phyloP scores from a whole-genome alignment of 2,329 filamentous ascomycete genomes.

The Fusarium nygamai region DNA sequence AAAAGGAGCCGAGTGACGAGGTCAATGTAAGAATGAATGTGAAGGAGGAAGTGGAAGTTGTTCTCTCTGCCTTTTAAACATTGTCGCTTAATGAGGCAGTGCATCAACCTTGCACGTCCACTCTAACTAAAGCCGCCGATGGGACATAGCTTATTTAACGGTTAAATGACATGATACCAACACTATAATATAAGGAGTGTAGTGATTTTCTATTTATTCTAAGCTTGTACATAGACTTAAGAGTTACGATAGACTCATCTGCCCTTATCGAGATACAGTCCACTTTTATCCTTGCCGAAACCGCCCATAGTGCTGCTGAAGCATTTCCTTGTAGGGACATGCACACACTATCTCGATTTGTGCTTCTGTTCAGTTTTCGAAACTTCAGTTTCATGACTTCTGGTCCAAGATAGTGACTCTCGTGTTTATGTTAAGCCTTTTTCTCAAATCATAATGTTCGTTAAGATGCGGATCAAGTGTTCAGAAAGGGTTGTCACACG shows the following conservation, averaged over 20 bases:
- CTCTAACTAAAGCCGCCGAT: background rate
- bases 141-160: background rate
- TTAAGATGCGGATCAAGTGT: background rate
- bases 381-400: background rate
- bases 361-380: background rate
- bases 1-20: background rate
- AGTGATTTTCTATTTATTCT: background rate
- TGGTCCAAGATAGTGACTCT: background rate
- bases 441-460: background rate
- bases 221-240: background rate
- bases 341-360: background rate
- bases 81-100: constrained; percentile 16
- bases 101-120: constrained; percentile 8
- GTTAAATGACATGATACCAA: background rate
- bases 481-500: background rate
- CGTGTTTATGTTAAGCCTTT: background rate
- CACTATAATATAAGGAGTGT: background rate
- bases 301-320: background rate
- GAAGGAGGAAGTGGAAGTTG: background rate
- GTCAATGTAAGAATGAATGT: background rate
- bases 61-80: constrained; percentile 6
- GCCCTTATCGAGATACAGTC: background rate
- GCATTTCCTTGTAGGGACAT: background rate
- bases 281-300: background rate
- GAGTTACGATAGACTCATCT: background rate